Evolutionary conservation across 345 rosid species (phyloP), one percentile per base, ranked within the genome.

Genomic region (Eucalyptus regnans): DNA sequence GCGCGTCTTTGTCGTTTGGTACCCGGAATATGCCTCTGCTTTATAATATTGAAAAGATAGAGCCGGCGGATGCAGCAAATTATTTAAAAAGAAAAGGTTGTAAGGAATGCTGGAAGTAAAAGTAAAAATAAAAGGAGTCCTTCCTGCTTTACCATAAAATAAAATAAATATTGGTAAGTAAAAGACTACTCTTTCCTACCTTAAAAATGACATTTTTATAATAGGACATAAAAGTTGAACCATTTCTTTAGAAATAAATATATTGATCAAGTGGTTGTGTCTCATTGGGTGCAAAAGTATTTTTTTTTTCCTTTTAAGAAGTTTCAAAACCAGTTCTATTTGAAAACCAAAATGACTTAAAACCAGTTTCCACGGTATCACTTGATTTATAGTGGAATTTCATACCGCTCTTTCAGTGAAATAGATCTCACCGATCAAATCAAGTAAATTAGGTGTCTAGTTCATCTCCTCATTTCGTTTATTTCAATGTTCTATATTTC

Each of bases 371-470:
- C 31, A 27, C 6, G 0, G 2, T 60, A 27, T 60, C 0, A 27
- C 3, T 25, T 60, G 2, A 60, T 60, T 5, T 25, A 25, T 5
- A 60, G 15, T 60, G n/a, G 2, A 27, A 60, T 27, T 11, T 4
- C 1, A 1, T 60, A 60, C 0, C 1, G 0, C 2, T 60, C 31
- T 27, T 60, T 29, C 1, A 60, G 12, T 5, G 0, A 6, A 1
- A 60, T 60, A 60, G 7, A 29, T 60, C 16, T 29, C 33, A 60
- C 4, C 0, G 0, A 27, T 8, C 4, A 29, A 60, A 60, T 29
- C 16, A 60, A 60, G 33, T 29, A 60, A 60, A 60, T 60, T 29
- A 1, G 7, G 4, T 56, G 62, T 60, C 4, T 60, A 27, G 7
- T 60, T 60, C 8, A 60, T 6, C 14, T 58, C 1, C 2, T 25